Conservation (phyloP, 257 asterid genomes). For the Rauvolfia tetraphylla region DNA sequence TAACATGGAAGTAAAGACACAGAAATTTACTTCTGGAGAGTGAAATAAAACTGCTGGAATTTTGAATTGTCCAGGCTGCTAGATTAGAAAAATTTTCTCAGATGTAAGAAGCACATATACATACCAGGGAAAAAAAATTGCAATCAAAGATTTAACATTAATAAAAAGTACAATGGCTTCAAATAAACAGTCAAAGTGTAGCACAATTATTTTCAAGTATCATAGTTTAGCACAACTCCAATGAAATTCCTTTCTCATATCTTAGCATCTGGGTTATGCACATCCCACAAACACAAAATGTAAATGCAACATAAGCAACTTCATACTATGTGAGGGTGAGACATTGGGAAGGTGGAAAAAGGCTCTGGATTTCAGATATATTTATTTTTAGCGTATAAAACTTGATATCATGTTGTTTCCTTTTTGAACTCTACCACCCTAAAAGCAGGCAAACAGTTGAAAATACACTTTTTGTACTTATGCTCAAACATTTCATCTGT, state of each 20-base stretch:
- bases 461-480: background rate
- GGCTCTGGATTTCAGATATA: background rate
- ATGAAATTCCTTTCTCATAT: background rate
- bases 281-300: background rate
- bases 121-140: too few species aligned
- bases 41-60: background rate
- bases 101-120: background rate
- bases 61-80: background rate
- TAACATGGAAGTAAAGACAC: too few species aligned
- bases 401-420: background rate
- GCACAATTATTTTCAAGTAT: background rate
- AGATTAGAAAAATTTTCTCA: background rate
- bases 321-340: background rate
- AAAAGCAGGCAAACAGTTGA: background rate
- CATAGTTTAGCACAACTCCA: background rate
- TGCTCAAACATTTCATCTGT: background rate
- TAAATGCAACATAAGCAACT: background rate
- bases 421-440: background rate
- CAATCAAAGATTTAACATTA: background rate
- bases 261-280: background rate
- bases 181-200: background rate
- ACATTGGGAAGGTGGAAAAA: background rate
- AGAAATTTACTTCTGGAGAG: background rate
- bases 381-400: background rate
- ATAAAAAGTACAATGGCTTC: background rate